Conservation (phyloP, 768 basidiomycete species). For the Mrakia gelida region DNA sequence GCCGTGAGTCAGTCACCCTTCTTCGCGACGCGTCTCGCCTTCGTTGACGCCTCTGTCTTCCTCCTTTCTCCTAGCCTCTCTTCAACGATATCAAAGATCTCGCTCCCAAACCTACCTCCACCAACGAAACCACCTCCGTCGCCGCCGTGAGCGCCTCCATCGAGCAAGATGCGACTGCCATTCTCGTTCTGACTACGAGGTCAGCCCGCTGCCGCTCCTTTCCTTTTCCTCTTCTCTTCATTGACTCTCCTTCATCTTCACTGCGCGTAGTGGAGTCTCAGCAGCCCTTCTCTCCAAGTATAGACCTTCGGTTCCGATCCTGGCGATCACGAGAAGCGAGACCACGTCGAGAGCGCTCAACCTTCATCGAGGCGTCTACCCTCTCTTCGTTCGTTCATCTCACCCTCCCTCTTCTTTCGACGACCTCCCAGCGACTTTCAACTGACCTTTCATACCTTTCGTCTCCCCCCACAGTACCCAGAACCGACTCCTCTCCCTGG, state of each 20-base stretch:
- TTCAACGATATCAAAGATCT: slow-evolving; percentile 80
- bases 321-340: slow-evolving; percentile 93
- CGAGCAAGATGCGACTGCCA: slow-evolving; percentile 91
- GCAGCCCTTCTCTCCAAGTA: slow-evolving; percentile 95
- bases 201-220: not conserved
- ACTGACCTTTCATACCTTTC: not conserved
- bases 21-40: not conserved
- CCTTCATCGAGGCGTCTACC: slow-evolving; percentile 49
- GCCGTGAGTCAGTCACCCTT: slow-evolving; percentile 44
- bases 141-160: slow-evolving; percentile 94
- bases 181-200: slow-evolving; percentile 88
- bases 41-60: not conserved
- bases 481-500: slow-evolving; percentile 36
- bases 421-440: not conserved
- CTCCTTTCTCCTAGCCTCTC: slow-evolving; percentile 51
- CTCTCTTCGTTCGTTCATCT: not conserved
- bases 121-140: slow-evolving; percentile 91
- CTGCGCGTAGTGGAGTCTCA: slow-evolving; percentile 65
- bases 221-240: not conserved
- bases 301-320: slow-evolving; percentile 85
- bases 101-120: slow-evolving; percentile 82
- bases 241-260: not conserved
- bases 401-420: too few relatives aligned
- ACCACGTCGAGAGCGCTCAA: slow-evolving; percentile 95
- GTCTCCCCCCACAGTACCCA: too few relatives aligned